Evolutionary conservation across 1,139 yeast species (phyloP), one percentile per base, ranked within the genome.

Genomic region (Kodamaea fungicola): DNA sequence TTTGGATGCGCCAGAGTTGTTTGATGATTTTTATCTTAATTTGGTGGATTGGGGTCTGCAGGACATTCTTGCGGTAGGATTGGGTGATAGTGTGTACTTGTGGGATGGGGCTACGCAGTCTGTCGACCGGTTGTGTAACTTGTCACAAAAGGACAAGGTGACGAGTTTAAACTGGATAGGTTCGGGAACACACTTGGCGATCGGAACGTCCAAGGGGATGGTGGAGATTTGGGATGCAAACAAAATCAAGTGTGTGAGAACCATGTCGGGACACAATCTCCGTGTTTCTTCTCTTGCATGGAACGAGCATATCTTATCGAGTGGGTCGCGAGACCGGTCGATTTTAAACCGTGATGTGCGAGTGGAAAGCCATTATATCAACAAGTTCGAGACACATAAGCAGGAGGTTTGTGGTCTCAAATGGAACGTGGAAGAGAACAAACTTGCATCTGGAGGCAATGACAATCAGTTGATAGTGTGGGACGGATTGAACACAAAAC

Each of bases 191-290:
- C 97, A 92, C 64, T 57, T 92, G 32, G 97, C 98, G 0, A 80
- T 92, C 8, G 99, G 99, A 3, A 88, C 97, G 1, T 74, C 78
- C 40, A 73, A 79, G 34, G 98, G 98, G 1, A 57, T 83, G 30
- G 97, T 92, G 4, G 96, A 90, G 55, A 88, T 92, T 19, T 92
- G 97, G 95, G 98, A 94, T 59, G 95, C 92, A 1, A 78, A 85
- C n/a, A 81, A 83, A 37, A 74, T 79, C 43, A 83, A 86, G 59
- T 82, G 95, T 50, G 79, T 90, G 8, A 73, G 98, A 45, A 83
- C 95, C 8, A 86, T 94, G 92, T 76, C 92, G 2, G 98, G 98
- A 3, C 99, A 92, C 63, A 71, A 78, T 27, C 76, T 83, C 36
- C 71, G 98, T 42, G 96, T 86, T 0, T 82, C 95, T 30, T 80